These are phyloP conservation scores for Wickerhamomyces canadensis DNA, from an alignment of 805 yeast species.

Conservation along the genomic window DNA sequence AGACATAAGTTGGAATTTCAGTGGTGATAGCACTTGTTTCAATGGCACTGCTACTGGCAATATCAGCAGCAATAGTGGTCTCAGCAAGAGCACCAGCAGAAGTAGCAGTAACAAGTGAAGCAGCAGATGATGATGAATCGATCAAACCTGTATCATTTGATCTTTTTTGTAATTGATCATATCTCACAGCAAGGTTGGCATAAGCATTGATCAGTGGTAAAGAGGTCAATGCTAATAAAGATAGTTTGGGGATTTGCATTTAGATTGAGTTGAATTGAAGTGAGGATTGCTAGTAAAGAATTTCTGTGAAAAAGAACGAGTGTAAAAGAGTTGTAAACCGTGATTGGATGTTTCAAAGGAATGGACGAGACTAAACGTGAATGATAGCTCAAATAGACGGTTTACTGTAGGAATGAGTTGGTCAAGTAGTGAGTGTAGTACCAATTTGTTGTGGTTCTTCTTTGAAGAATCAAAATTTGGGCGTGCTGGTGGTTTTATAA, in stretches of 20 bases:
- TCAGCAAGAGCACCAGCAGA: no score
- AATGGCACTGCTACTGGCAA: no score
- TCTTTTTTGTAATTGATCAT: constrained; percentile 18
- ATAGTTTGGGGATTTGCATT: constrained; percentile 13
- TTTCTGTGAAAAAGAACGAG: no score
- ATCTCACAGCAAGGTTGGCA: constrained; percentile 21
- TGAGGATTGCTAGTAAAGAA: no score
- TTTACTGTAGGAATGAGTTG: no score
- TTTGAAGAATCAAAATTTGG: no score
- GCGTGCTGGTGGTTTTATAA: no score
- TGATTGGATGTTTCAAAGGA: constrained; percentile 14
- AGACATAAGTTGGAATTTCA: constrained; percentile 14
- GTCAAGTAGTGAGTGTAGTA: no score
- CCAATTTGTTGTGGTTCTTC: no score
- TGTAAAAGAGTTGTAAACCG: constrained; percentile 1
- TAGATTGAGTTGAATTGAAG: background rate
- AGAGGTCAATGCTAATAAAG: constrained; percentile 11
- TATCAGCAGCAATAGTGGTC: no score
- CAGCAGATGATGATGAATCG: background rate
- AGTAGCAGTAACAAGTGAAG: background rate
- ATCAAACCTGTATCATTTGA: constrained; percentile 6
- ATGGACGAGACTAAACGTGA: constrained; percentile 24
- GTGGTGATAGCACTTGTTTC: constrained; percentile 13
- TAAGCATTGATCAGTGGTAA: constrained; percentile 14
- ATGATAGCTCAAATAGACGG: background rate